Percentiles rank a stretch among this genome's conserved stretches.
These are phyloP conservation scores for Cryptosporidium sp. DNA, from an alignment of 169 alveolate species.

Conservation along the genomic window DNA sequence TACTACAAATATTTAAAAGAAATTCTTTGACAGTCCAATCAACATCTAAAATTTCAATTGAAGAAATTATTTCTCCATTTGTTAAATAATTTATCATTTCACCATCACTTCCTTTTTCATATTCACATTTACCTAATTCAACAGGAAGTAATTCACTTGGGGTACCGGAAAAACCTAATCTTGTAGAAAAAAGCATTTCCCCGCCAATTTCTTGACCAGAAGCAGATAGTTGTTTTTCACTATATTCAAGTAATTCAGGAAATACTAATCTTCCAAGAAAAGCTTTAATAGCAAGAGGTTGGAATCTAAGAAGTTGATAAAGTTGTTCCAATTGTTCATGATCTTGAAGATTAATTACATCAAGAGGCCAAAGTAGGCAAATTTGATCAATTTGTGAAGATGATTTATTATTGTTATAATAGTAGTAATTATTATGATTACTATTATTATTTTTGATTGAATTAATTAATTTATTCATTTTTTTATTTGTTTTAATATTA, in stretches of 20 bases:
- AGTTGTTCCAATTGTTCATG: slow-evolving; percentile 82
- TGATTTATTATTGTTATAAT: too few species aligned
- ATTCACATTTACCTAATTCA: slow-evolving; percentile 88
- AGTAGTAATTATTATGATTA: too few species aligned
- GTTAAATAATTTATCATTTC: slow-evolving; percentile 84
- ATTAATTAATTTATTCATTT: neutral
- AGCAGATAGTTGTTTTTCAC: slow-evolving; percentile 87
- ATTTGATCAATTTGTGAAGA: slow-evolving; percentile 28
- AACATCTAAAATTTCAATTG: slow-evolving; percentile 38
- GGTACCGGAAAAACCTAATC: slow-evolving; percentile 94
- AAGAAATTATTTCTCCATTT: slow-evolving; percentile 81
- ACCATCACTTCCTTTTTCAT: slow-evolving; percentile 89
- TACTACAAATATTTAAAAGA: slow-evolving; percentile 43
- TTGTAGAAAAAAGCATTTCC: slow-evolving; percentile 86
- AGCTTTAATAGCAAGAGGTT: slow-evolving; percentile 85
- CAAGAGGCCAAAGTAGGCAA: slow-evolving; percentile 82
- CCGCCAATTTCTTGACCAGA: slow-evolving; percentile 92
- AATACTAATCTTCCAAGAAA: slow-evolving; percentile 84
- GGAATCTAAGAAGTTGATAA: slow-evolving; percentile 80
- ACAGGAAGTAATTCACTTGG: slow-evolving; percentile 92
- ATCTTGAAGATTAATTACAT: slow-evolving; percentile 86
- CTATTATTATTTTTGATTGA: too few species aligned
- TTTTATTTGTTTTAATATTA: neutral
- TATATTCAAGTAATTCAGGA: slow-evolving; percentile 87
- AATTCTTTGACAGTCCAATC: slow-evolving; percentile 74